Conservation (phyloP, 768 basidiomycete species). For the Fomitopsis pulvina region DNA sequence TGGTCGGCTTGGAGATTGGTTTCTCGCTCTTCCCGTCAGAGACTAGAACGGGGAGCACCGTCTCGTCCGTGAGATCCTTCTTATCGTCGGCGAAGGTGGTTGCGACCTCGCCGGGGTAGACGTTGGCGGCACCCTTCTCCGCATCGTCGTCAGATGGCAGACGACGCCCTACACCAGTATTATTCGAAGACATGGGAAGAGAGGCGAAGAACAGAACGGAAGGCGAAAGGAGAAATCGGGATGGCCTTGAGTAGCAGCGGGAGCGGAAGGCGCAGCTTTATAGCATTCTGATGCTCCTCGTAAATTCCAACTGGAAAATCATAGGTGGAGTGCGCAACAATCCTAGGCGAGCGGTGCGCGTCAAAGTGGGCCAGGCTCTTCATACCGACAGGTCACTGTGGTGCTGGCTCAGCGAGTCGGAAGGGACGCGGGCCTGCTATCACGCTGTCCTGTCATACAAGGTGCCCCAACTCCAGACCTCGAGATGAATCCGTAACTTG, state of each 20-base stretch:
- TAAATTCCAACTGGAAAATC: too few species aligned
- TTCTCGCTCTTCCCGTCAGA: slow-evolving; percentile 35
- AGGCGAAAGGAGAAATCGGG: background rate
- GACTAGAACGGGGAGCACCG: slow-evolving; percentile 23
- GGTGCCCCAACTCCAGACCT: too few species aligned
- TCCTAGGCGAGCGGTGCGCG: too few species aligned
- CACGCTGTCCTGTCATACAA: too few species aligned
- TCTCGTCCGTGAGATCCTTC: slow-evolving; percentile 23
- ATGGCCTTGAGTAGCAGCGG: background rate
- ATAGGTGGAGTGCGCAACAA: too few species aligned
- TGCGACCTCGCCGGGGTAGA: slow-evolving; percentile 12
- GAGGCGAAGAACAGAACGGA: background rate
- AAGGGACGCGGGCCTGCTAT: too few species aligned
- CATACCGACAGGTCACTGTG: too few species aligned
- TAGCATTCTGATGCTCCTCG: background rate
- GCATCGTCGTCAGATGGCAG: background rate
- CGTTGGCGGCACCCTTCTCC: slow-evolving; percentile 1
- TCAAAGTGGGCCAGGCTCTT: too few species aligned
- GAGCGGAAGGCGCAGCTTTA: background rate
- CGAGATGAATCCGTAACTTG: too few species aligned
- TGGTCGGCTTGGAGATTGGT: slow-evolving; percentile 32
- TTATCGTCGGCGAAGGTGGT: slow-evolving; percentile 30
- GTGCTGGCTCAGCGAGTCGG: too few species aligned
- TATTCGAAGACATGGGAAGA: background rate
- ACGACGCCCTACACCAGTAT: background rate